These are phyloP conservation scores for Mortierella sp. DNA, from an alignment of 371 early-diverging fungal genomes.

Conservation along the genomic window DNA sequence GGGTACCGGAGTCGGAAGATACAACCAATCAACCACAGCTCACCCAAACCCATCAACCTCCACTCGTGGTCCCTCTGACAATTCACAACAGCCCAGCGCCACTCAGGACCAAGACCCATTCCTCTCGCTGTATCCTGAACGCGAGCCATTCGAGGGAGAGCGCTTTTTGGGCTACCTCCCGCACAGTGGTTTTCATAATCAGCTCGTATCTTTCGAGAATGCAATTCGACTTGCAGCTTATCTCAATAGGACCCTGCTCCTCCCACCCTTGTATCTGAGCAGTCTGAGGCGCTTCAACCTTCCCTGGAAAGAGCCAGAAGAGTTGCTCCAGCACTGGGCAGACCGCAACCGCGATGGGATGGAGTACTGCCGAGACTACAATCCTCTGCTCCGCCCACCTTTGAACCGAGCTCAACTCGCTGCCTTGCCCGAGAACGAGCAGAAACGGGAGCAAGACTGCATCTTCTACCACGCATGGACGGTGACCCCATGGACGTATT, in stretches of 20 bases:
- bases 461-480: conserved; percentile 59
- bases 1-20: not conserved
- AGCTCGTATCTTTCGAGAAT: conserved; percentile 65
- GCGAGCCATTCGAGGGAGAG: conserved; percentile 33
- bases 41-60: not conserved
- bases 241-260: conserved; percentile 63
- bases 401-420: conserved; percentile 13
- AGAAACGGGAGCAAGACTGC: conserved; percentile 18
- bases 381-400: conserved; percentile 15
- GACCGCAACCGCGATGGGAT: conserved; percentile 23
- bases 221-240: conserved; percentile 61
- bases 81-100: not conserved
- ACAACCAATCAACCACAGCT: not conserved
- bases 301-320: conserved; percentile 27
- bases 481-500: conserved; percentile 66
- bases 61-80: not conserved
- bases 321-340: conserved; percentile 28
- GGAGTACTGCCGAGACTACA: conserved; percentile 32
- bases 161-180: conserved; percentile 65
- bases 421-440: conserved; percentile 22
- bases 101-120: conserved; percentile 32
- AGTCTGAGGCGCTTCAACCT: conserved; percentile 18
- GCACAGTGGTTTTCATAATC: conserved; percentile 73
- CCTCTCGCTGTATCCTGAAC: conserved; percentile 31
- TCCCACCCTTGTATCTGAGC: conserved; percentile 59